Percentiles rank a stretch among this genome's conserved stretches.
phyloP scores from a whole-genome alignment of 2,329 filamentous ascomycete genomes.

The Sclerotinia minor region DNA sequence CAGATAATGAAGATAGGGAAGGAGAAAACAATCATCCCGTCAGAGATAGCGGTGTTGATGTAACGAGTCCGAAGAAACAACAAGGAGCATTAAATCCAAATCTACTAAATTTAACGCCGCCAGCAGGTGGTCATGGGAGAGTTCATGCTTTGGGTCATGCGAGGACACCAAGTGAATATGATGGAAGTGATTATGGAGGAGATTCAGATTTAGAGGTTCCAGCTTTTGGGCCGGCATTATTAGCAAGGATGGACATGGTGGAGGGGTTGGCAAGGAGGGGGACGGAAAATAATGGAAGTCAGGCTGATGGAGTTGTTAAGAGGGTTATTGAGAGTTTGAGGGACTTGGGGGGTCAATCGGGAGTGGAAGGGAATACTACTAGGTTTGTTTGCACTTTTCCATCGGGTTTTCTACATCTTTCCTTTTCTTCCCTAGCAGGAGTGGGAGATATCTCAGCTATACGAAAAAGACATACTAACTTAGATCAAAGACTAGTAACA shows the following conservation, averaged over 20 bases:
- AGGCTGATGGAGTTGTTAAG: constrained; percentile 65
- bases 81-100: constrained; percentile 31
- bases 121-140: constrained; percentile 27
- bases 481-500: constrained; percentile 62
- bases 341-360: constrained; percentile 71
- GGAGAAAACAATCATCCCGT: constrained; percentile 41
- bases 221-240: constrained; percentile 66
- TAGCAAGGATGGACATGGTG: constrained; percentile 70
- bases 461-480: constrained; percentile 24
- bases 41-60: constrained; percentile 43
- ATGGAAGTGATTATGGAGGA: constrained; percentile 73
- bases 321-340: constrained; percentile 68
- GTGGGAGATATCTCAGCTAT: not conserved
- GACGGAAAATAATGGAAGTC: constrained; percentile 64
- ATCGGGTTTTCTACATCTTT: not conserved
- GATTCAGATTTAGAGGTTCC: constrained; percentile 69
- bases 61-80: constrained; percentile 31
- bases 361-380: constrained; percentile 69
- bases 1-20: constrained; percentile 26
- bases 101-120: constrained; percentile 32
- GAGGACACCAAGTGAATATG: constrained; percentile 60
- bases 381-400: constrained; percentile 50
- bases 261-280: constrained; percentile 68
- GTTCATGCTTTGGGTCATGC: constrained; percentile 54
- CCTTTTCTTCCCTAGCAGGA: not conserved